Evolutionary conservation across 129 eudicot genomes (phyloP), one percentile per base, ranked within the genome.

Genomic region (Pittosporum tobira): DNA sequence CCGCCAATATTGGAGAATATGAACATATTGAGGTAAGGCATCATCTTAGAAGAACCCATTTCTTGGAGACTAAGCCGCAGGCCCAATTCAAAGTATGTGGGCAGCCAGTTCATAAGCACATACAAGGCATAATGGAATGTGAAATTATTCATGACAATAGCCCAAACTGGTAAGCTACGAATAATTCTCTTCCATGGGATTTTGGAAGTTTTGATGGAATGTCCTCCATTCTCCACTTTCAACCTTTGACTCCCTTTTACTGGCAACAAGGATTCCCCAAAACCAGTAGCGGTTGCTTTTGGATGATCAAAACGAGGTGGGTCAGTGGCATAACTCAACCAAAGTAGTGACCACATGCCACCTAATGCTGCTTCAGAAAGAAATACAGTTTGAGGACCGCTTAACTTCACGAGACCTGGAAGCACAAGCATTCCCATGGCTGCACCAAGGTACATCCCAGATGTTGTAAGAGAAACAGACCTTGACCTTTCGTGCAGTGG

Each of bases 401-500:
- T 73, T 23, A 78, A 70, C 78, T 86, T 91, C 61, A 91, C 98
- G 15, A 91, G 57, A 40, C 80, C 78, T 1, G 98, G 98, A 51
- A 91, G 79, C 53, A 86, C 40, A 56, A 91, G 87, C 83, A 84
- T 86, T 10, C 98, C 98, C 48, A 73, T 52, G 20, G 98, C 98
- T 52, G 98, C 98, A 43, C 98, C 98, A 36, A 91, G 65, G 61
- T 91, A 91, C 98, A 91, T 91, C 16, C 98, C 98, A 5, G 94
- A 85, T 6, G 98, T 91, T 6, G 98, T 91, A 21, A 86, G 77
- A 3, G 98, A 91, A 67, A 91, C 95, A 4, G 95, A 91, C 61
- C 98, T 80, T n/a, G 98, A 91, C 51, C 98, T 57, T 66, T 91
- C 98, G 53, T 91, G 95, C 14, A 94, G 95, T 3, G 98, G 98